phyloP scores from a whole-genome alignment of 176 grass and related monocot genomes.

The Oryza meyeriana region DNA sequence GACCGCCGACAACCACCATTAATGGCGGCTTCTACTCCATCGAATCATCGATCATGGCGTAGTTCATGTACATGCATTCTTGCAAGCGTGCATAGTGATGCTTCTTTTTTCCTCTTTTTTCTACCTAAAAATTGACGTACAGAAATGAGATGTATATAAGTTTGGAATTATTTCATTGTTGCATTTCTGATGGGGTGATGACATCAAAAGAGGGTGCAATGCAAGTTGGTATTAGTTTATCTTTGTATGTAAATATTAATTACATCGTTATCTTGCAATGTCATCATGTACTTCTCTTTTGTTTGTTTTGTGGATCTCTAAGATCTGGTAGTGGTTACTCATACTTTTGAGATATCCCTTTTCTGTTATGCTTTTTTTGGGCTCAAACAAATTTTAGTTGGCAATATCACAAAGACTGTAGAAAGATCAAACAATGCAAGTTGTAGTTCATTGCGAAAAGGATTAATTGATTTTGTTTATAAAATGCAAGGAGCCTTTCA shows the following conservation, averaged over 20 bases:
- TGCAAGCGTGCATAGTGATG: background rate
- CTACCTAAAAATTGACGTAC: background rate
- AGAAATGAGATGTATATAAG: slow-evolving; percentile 10
- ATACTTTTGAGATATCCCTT: slow-evolving; percentile 27
- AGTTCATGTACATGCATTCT: background rate
- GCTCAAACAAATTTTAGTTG: background rate
- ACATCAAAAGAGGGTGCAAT: slow-evolving; percentile 24
- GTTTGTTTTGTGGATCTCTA: slow-evolving; percentile 25
- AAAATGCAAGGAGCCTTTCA: background rate
- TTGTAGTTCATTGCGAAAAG: background rate
- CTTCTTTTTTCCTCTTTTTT: background rate
- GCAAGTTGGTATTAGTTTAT: slow-evolving; percentile 37
- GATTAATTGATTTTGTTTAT: background rate
- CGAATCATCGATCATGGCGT: background rate
- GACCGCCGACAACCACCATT: background rate
- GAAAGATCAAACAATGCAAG: background rate
- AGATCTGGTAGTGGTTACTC: slow-evolving; percentile 25
- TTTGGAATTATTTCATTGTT: background rate
- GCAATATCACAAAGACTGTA: background rate
- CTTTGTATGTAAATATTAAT: slow-evolving; percentile 23
- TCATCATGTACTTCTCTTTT: slow-evolving; percentile 33
- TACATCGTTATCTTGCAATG: slow-evolving; percentile 47
- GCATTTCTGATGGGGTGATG: slow-evolving; percentile 36
- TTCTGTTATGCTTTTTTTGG: slow-evolving; percentile 9
- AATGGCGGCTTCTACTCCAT: background rate